Conservation (phyloP, 345 rosid genomes). For the Kernera saxatilis region DNA sequence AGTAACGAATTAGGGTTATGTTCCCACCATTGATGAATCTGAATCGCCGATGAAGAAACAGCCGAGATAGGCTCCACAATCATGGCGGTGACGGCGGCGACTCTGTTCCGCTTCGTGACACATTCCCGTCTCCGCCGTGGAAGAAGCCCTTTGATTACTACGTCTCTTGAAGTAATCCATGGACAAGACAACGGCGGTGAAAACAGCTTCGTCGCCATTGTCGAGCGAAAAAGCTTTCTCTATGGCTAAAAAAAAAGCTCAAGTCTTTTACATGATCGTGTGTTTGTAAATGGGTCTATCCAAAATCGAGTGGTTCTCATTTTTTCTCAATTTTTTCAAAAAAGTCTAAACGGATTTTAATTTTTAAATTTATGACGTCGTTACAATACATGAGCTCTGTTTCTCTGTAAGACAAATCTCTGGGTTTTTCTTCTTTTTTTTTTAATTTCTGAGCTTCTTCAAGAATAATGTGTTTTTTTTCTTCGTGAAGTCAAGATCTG, state of each 20-base stretch:
- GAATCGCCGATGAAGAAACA: constrained; percentile 29
- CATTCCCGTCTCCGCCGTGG: constrained; percentile 1
- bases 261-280: constrained; percentile 16
- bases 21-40: constrained; percentile 31
- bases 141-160: constrained; percentile 4
- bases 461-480: neutral
- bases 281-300: constrained; percentile 7
- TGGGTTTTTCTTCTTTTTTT: too few species aligned
- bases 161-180: constrained; percentile 24
- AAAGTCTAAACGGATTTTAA: neutral
- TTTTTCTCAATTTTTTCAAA: neutral
- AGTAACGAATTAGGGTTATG: constrained; percentile 34
- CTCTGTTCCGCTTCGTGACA: constrained; percentile 3
- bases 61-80: constrained; percentile 12
- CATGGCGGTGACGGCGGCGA: constrained; percentile 10
- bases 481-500: constrained; percentile 11
- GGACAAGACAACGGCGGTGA: constrained; percentile 28
- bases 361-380: constrained; percentile 10
- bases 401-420: constrained; percentile 15
- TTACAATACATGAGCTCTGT: constrained; percentile 17
- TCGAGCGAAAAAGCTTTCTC: neutral
- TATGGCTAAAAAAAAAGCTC: neutral
- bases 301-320: constrained; percentile 26
- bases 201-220: constrained; percentile 34
- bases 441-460: neutral